A percentile compares a stretch with the other conserved stretches of the same genome.
phyloP scores from a whole-genome alignment of 345 rosid genomes.

The Eucalyptus tenuipes region DNA sequence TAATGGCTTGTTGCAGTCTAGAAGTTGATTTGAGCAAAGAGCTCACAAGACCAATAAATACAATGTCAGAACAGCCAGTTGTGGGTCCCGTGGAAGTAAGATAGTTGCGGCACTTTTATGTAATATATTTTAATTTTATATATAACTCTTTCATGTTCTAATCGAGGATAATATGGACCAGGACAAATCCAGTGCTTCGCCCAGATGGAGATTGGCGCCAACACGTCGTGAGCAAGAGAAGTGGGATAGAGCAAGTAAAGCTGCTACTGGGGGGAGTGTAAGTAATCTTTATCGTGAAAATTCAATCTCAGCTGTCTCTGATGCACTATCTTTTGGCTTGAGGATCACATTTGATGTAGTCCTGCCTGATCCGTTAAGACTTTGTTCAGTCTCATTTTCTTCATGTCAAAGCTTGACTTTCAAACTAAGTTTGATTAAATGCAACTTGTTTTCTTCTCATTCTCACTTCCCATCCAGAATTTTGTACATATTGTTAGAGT shows the following conservation, averaged over 20 bases:
- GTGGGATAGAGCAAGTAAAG: conserved; percentile 92
- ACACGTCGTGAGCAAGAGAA: conserved; percentile 85
- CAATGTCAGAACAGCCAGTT: conserved; percentile 6
- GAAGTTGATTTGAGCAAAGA: conserved; percentile 86
- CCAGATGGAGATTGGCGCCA: conserved; percentile 62
- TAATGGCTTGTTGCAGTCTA: conserved; percentile 24
- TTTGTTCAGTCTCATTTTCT: background rate
- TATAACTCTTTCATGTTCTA: background rate
- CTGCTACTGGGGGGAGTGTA: conserved; percentile 83
- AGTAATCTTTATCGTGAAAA: conserved; percentile 3
- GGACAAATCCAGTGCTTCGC: conserved; percentile 9
- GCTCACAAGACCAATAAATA: conserved; percentile 40
- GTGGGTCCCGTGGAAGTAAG: conserved; percentile 26
- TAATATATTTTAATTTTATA: background rate
- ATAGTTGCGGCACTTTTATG: background rate
- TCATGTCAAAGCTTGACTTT: background rate
- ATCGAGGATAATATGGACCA: background rate
- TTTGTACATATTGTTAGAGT: background rate
- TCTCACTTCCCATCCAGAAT: background rate
- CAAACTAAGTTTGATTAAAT: background rate
- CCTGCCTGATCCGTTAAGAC: background rate
- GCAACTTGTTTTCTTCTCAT: background rate
- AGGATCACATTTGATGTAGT: background rate
- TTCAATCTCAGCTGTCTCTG: background rate
- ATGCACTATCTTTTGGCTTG: background rate